A percentile compares a stretch with the other conserved stretches of the same genome.
Conservation (phyloP, 2,329 filamentous ascomycete genomes). For the Huntiella moniliformis region DNA sequence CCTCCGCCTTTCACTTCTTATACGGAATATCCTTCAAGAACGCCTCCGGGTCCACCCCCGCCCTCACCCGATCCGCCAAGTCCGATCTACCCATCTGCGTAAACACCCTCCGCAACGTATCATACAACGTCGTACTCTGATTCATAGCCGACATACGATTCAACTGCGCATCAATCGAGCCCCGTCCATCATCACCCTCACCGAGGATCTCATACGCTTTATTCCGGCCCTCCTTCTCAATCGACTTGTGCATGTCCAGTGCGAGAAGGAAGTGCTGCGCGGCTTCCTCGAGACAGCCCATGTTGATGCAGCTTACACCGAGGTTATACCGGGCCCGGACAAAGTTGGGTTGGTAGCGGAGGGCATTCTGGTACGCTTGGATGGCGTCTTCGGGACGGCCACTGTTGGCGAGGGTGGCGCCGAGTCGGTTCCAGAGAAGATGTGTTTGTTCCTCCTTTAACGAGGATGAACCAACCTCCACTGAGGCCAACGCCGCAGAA, state of each 20-base stretch:
- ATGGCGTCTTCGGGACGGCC: constrained; percentile 91
- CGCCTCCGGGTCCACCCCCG: constrained; percentile 74
- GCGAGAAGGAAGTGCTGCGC: constrained; percentile 84
- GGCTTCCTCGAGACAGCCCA: constrained; percentile 83
- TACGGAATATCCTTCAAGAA: constrained; percentile 50
- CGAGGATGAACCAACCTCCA: constrained; percentile 54
- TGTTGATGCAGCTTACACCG: constrained; percentile 92
- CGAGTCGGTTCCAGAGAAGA: constrained; percentile 90
- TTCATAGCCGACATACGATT: constrained; percentile 88
- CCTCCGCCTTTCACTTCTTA: constrained; percentile 32
- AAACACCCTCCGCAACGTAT: constrained; percentile 87
- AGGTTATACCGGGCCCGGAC: constrained; percentile 94
- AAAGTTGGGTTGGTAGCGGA: constrained; percentile 84
- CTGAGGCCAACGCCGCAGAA: constrained; percentile 69
- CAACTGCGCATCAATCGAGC: constrained; percentile 46
- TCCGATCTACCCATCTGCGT: constrained; percentile 85
- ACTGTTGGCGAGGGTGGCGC: constrained; percentile 87
- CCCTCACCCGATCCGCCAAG: constrained; percentile 68
- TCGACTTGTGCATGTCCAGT: constrained; percentile 85
- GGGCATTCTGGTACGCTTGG: constrained; percentile 82
- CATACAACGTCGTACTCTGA: constrained; percentile 88
- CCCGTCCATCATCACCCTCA: constrained; percentile 21
- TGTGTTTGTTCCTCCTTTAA: constrained; percentile 80
- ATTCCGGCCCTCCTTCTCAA: constrained; percentile 68
- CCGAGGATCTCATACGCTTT: constrained; percentile 70